Base-by-base conservation (phyloP, 306 rosid genomes). In the Cucurbita argyrosperma region DNA sequence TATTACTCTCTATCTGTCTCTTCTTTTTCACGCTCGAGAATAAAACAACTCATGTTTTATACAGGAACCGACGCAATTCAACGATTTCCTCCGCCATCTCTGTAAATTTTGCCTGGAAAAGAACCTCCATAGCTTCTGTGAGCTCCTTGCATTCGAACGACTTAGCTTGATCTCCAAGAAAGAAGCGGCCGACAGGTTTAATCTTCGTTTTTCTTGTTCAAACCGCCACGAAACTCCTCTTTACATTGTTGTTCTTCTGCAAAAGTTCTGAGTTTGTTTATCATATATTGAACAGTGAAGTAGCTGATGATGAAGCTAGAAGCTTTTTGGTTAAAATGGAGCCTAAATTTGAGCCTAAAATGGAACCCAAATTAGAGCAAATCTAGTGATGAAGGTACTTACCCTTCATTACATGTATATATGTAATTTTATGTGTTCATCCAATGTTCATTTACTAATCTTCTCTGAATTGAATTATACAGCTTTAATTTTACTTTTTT, bases 61-160 rank as follows among this genome's bases (percentile, higher is more conserved):
- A 75, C 84, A 94, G 98, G 98, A 94, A 84, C 97, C 97, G 3
- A 91, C 89, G 68, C 85, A 82, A 77, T 90, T 94, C 90, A 94
- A 94, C 23, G 80, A 88, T 84, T 90, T 90, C 66, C 85, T 90
- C 42, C 82, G 9, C 74, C 71, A 74, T 76, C 83, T 94, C 40
- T 86, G 80, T 83, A 80, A 47, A 4, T 47, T 47, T 47, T 47
- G 52, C 52, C 52, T 47, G 52, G 86, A 85, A 79, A 85, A 86
- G 4, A 52, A 63, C 72, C 89, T 89, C 21, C 9, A 5, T 49
- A 76, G 89, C 80, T 89, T 94, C 80, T 79, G 84, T 46, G 85
- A 86, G 26, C 83, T 47, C 5, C 52, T 47, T 47, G 13, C 15
- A 47, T 10, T 15, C 15, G 15, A 76, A 62, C 79, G 74, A 63